Percentiles rank a stretch among this genome's conserved stretches.
phyloP scores from a whole-genome alignment of 148 eudicot genomes.

The Nyssa sinensis region DNA sequence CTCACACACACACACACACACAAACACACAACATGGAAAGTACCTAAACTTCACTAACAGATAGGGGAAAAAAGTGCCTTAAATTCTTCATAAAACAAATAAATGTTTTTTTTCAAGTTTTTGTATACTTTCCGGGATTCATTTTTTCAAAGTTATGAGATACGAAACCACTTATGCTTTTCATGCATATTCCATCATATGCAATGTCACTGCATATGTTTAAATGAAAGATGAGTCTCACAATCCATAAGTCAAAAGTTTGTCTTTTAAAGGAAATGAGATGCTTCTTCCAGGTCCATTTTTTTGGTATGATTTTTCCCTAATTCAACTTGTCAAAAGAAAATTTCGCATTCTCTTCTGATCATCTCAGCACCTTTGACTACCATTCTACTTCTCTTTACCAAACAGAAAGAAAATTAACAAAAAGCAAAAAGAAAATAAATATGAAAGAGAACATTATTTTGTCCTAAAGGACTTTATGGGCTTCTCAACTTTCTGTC shows the following conservation, averaged over 20 bases:
- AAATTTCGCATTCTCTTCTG: conserved; percentile 4
- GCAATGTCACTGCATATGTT: neutral
- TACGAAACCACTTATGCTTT: conserved; percentile 5
- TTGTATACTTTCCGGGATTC: neutral
- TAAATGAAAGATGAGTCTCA: neutral
- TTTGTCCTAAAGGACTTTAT: neutral
- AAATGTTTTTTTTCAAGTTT: neutral
- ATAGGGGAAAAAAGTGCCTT: neutral
- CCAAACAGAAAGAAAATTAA: neutral
- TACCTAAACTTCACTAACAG: neutral
- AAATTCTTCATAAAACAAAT: neutral
- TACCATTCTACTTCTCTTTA: conserved; percentile 7
- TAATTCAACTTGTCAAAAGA: conserved; percentile 2
- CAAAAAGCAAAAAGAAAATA: neutral
- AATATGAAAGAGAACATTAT: neutral
- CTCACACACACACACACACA: too few species aligned
- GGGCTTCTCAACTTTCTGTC: neutral
- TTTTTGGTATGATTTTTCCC: neutral
- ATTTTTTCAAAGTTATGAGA: neutral
- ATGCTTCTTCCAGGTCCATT: neutral
- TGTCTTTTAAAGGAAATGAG: neutral
- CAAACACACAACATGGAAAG: too few species aligned
- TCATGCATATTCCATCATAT: neutral
- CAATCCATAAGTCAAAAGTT: conserved; percentile 12
- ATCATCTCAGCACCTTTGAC: conserved; percentile 7